phyloP scores from a whole-genome alignment of 176 grass and related monocot species.

The Pontederia paniculata region DNA sequence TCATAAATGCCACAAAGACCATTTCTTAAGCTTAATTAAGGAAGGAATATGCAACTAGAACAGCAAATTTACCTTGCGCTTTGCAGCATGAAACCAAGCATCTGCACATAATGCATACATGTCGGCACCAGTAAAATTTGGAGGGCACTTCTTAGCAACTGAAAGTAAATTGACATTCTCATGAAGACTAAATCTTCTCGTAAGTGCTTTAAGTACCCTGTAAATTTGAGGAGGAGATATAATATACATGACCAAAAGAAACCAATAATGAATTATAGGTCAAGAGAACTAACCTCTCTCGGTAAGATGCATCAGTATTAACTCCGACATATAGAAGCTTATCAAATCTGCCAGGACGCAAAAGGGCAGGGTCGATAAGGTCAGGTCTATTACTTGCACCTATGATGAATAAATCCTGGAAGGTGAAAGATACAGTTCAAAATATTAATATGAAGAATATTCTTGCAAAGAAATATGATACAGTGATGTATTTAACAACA shows the following conservation, averaged over 20 bases:
- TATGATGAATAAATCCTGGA: slow-evolving; percentile 88
- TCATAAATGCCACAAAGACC: background rate
- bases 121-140: slow-evolving; percentile 93
- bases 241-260: background rate
- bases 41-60: background rate
- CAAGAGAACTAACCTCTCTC: slow-evolving; percentile 48
- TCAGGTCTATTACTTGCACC: slow-evolving; percentile 96
- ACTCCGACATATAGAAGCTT: slow-evolving; percentile 97
- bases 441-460: slow-evolving; percentile 9
- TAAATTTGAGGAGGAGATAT: background rate
- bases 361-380: slow-evolving; percentile 86
- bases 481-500: background rate
- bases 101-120: slow-evolving; percentile 90
- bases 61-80: slow-evolving; percentile 38
- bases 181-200: slow-evolving; percentile 79
- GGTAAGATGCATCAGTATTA: slow-evolving; percentile 61
- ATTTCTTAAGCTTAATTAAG: background rate
- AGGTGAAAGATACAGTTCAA: background rate
- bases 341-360: slow-evolving; percentile 84
- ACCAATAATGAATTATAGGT: background rate
- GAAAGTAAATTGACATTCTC: slow-evolving; percentile 72
- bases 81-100: slow-evolving; percentile 98
- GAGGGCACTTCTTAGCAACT: slow-evolving; percentile 66
- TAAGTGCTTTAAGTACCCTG: slow-evolving; percentile 92
- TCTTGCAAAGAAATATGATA: slow-evolving; percentile 2